A percentile compares a stretch with the other conserved stretches of the same genome.
phyloP scores from a whole-genome alignment of 345 rosid genomes.

The Lepidium didymum region DNA sequence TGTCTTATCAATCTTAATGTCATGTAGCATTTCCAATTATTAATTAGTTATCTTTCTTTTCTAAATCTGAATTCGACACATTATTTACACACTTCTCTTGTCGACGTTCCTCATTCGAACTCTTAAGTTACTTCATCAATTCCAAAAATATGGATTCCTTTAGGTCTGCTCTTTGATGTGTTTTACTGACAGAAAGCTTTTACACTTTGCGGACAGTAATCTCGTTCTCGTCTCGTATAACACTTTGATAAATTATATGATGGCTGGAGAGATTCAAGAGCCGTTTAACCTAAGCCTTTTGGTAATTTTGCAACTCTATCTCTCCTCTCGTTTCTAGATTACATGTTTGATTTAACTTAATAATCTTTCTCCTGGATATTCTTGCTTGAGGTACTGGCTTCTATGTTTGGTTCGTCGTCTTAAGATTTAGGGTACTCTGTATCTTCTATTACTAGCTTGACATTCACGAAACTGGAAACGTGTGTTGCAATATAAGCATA shows the following conservation, averaged over 20 bases:
- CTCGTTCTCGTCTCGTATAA: neutral
- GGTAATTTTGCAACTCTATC: constrained; percentile 33
- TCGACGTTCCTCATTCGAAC: constrained; percentile 6
- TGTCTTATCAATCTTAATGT: neutral
- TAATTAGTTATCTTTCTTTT: constrained; percentile 2
- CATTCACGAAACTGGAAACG: neutral
- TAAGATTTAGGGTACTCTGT: neutral
- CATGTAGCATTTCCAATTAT: neutral
- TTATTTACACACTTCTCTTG: neutral
- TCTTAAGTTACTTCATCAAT: neutral
- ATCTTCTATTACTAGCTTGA: neutral
- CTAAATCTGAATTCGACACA: neutral
- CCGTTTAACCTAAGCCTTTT: constrained; percentile 49
- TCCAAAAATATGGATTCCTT: neutral
- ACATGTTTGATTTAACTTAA: neutral
- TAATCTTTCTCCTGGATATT: neutral
- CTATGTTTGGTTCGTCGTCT: neutral
- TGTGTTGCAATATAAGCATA: neutral
- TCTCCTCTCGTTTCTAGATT: neutral
- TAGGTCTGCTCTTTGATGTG: neutral
- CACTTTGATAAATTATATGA: constrained; percentile 17
- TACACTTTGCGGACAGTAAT: neutral
- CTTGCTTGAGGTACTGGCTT: neutral
- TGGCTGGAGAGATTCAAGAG: constrained; percentile 70
- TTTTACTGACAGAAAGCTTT: neutral